These are phyloP conservation scores for Pleochaeta shiraiana DNA, from an alignment of 2,329 filamentous ascomycete species.

Conservation along the genomic window DNA sequence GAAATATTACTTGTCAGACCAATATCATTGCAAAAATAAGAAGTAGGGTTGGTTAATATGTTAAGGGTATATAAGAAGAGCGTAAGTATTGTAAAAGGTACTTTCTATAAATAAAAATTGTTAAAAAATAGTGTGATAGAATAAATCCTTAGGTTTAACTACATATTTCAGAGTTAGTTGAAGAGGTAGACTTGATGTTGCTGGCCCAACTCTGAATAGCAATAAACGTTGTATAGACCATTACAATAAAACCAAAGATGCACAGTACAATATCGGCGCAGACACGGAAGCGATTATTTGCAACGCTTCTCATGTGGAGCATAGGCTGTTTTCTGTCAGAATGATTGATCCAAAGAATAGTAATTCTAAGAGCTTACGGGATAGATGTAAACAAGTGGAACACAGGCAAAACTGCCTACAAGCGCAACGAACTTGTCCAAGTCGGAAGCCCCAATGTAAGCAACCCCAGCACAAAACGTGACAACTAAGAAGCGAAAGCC, in stretches of 20 bases:
- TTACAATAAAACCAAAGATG: slow-evolving; percentile 64
- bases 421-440: slow-evolving; percentile 94
- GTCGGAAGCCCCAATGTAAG: slow-evolving; percentile 81
- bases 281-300: slow-evolving; percentile 43
- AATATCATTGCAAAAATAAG: too few species aligned
- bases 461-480: slow-evolving; percentile 62
- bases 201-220: slow-evolving; percentile 70
- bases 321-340: slow-evolving; percentile 40
- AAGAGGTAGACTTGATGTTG: background rate
- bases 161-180: too few species aligned
- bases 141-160: too few species aligned
- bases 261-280: slow-evolving; percentile 54
- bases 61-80: too few species aligned
- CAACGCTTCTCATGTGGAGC: slow-evolving; percentile 68
- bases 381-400: slow-evolving; percentile 93
- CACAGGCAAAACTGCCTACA: slow-evolving; percentile 93
- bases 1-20: too few species aligned
- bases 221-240: slow-evolving; percentile 76
- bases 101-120: too few species aligned
- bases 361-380: slow-evolving; percentile 41
- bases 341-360: background rate
- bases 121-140: too few species aligned
- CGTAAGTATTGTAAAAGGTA: too few species aligned
- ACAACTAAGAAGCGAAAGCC: slow-evolving; percentile 88
- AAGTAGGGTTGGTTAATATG: too few species aligned